Base-by-base conservation (phyloP, 2,329 filamentous ascomycete species). In the Aspergillus sp. region DNA sequence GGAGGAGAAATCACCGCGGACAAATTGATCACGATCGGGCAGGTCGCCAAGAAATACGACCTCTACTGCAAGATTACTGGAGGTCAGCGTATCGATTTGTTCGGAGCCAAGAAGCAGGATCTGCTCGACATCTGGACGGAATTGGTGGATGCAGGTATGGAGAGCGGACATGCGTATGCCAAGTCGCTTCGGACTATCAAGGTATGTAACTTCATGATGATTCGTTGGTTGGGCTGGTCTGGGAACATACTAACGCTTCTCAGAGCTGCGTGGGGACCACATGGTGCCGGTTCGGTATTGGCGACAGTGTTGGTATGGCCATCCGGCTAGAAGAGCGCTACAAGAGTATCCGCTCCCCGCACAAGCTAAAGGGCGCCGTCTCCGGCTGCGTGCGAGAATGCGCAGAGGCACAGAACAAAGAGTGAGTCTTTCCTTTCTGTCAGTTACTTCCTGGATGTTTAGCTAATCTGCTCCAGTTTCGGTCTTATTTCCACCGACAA, bases 51-150 rank as follows among this genome's bases (percentile, higher is more conserved):
- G 79, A 89, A 94, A 73, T 96, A 91, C 71, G 84, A 84, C 38
- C 80, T 96, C 6, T 96, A 96, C 78, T 92, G 88, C 71, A 96
- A 96, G 78, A 96, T 96, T 72, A 96, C 92, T 0, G 92, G 92
- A 58, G 92, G 90, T 1, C 92, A 96, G 76, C 86, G 92, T 58
- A 96, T 96, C 71, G 92, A 96, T 75, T 86, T 96, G 88, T 96
- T 96, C 70, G 92, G 92, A 42, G 92, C 92, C 0, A 88, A 88
- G 77, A 96, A 96, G 78, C 90, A 95, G 66, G 91, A 96, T 73
- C 82, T 96, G 17, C 82, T 90, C 2, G 83, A 84, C 13, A 96
- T 96, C 68, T 96, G 92, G 92, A 84, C 85, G 47, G 85, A 87
- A 66, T 82, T 96, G 3, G 85, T 96, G 8, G 88, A 90, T 58